Evolutionary conservation across 306 rosid species (phyloP).

Genomic region (Vigna radiata): DNA sequence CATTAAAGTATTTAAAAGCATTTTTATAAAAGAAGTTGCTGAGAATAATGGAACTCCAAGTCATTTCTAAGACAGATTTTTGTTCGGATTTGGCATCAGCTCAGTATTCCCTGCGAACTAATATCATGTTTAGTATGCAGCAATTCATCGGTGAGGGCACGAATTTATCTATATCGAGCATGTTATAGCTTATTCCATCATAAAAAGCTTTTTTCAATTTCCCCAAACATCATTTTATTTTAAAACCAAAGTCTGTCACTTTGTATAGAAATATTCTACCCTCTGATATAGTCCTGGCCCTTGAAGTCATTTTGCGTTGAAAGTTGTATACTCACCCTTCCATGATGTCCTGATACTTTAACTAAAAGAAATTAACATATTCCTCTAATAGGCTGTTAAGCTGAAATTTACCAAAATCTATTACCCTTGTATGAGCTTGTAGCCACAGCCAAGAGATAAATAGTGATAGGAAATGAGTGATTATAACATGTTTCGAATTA

Average conservation of each 20-base stretch:
- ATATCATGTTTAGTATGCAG: not conserved
- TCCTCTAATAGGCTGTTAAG: not conserved
- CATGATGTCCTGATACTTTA: not conserved
- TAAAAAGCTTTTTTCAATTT: not conserved
- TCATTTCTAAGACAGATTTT: not conserved
- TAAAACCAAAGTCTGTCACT: not conserved
- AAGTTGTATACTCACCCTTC: not conserved
- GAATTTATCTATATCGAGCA: not conserved
- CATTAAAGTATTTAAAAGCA: no score
- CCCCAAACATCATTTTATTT: not conserved
- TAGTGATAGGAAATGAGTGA: not conserved
- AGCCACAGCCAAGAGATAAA: not conserved
- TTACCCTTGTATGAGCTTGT: not conserved
- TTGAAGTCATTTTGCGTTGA: not conserved
- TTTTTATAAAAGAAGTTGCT: no score
- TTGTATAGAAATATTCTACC: not conserved
- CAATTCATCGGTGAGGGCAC: not conserved
- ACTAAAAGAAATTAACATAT: not conserved
- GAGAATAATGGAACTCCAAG: no score
- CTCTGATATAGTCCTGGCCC: not conserved
- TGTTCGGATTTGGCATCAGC: not conserved
- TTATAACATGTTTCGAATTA: not conserved
- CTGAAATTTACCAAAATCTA: not conserved
- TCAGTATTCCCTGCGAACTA: not conserved
- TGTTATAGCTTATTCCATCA: not conserved